Base-by-base conservation (phyloP, 495 filamentous ascomycete genomes). In the Parachaetomium inaequale region DNA sequence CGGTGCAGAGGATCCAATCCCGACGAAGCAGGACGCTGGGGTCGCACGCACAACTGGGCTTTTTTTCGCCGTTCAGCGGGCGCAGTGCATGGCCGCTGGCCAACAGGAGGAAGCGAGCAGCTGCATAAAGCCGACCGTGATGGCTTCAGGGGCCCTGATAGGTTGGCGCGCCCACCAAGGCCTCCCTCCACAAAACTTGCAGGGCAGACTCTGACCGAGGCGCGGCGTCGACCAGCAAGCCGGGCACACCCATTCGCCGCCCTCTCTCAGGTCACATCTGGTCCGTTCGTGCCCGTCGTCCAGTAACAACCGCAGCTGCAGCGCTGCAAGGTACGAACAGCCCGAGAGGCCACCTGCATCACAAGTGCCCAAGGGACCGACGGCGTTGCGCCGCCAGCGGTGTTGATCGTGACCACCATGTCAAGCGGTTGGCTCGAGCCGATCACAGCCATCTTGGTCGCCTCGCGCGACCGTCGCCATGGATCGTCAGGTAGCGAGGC, bases 181-280 rank as follows among this genome's bases (percentile, higher is more conserved):
- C 61, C 63, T 57, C 61, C 67, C 59, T 70, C 65, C 67, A 67
- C 72, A 68, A 36, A 64, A 60, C 60, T 57, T 62, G 66, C 71
- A 63, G 64, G 51, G 62, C 55, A 40, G 55, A 34, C 45, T 51
- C 60, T 66, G 50, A 55, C 60, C 59, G 55, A 57, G 49, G 66
- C 68, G 68, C 64, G 46, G 36, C 64, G 64, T 69, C 61, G 62
- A 62, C 66, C 64, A 61, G 63, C 64, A 68, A 63, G 57, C 40
- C 61, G 61, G 62, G 50, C 64, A 65, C 72, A 64, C 67, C 70
- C 64, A 74, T 74, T 74, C 72, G 72, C 72, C 69, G 68, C 49
- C 60, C 17, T 21, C 8, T 40, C 45, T 64, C 66, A 58, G 38
- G 63, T 70, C 72, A 66, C 71, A 72, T 65, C 60, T 46, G 38